A percentile compares a stretch with the other conserved stretches of the same genome.
These are phyloP conservation scores for Aureobasidium sp. DNA, from an alignment of 2,329 filamentous ascomycete species.

Conservation along the genomic window DNA sequence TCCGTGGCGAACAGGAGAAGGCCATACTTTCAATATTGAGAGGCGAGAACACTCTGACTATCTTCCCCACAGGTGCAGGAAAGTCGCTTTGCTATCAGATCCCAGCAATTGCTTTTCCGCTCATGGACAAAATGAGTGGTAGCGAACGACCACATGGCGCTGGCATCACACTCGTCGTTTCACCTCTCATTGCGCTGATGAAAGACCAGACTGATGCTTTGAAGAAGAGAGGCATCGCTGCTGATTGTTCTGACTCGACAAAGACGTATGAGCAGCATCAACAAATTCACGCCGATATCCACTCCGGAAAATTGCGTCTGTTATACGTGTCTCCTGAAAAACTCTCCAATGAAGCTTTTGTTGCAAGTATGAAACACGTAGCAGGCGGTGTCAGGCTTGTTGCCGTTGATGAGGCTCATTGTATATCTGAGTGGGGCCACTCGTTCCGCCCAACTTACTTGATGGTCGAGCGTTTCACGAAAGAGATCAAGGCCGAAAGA, in stretches of 20 bases:
- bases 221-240: slow-evolving; percentile 41
- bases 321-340: slow-evolving; percentile 51
- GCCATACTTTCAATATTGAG: slow-evolving; percentile 36
- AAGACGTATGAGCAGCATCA: slow-evolving; percentile 38
- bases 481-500: slow-evolving; percentile 49
- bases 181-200: slow-evolving; percentile 50
- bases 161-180: slow-evolving; percentile 50
- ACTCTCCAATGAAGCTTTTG: slow-evolving; percentile 53
- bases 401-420: slow-evolving; percentile 52
- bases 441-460: slow-evolving; percentile 45
- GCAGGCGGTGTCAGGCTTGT: slow-evolving; percentile 49
- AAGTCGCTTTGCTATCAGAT: slow-evolving; percentile 38
- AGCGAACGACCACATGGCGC: slow-evolving; percentile 25
- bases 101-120: slow-evolving; percentile 36
- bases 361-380: slow-evolving; percentile 47
- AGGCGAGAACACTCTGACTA: slow-evolving; percentile 36
- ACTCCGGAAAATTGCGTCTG: slow-evolving; percentile 43
- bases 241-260: slow-evolving; percentile 49
- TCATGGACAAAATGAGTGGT: slow-evolving; percentile 34
- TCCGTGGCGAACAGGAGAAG: slow-evolving; percentile 39
- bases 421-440: slow-evolving; percentile 47
- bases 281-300: slow-evolving; percentile 37
- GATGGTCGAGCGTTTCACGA: slow-evolving; percentile 48
- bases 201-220: slow-evolving; percentile 54
- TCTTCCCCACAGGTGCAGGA: slow-evolving; percentile 37